These are phyloP conservation scores for Colletotrichum lentis DNA, from an alignment of 2,329 filamentous ascomycete species.

Conservation along the genomic window DNA sequence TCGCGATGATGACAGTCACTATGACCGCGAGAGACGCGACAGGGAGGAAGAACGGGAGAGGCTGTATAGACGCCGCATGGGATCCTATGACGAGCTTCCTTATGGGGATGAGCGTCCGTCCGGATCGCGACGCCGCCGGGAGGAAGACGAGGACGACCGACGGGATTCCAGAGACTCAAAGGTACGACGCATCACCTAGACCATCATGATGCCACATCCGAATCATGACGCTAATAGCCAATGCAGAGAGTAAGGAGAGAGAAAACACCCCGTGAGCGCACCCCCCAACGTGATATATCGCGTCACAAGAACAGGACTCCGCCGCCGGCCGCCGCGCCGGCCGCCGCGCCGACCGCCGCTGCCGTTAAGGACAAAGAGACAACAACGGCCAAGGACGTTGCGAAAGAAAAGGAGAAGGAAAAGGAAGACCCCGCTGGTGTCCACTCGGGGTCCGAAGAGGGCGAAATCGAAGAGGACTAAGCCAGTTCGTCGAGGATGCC, in stretches of 20 bases:
- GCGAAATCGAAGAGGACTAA: conserved; percentile 90
- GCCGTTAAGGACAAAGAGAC: conserved; percentile 40
- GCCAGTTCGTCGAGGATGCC: not conserved
- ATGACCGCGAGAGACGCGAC: conserved; percentile 86
- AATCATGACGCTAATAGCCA: conserved; percentile 42
- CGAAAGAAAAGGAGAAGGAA: conserved; percentile 62
- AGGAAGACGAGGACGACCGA: conserved; percentile 78
- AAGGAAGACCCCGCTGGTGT: conserved; percentile 65
- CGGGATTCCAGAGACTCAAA: conserved; percentile 74
- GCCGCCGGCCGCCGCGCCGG: conserved; percentile 47
- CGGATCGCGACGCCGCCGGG: conserved; percentile 75
- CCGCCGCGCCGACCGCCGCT: conserved; percentile 41
- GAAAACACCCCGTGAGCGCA: conserved; percentile 66
- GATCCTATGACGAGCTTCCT: conserved; percentile 85
- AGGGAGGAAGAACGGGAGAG: conserved; percentile 91
- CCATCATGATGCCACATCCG: not conserved
- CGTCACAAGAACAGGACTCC: conserved; percentile 67
- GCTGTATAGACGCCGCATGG: conserved; percentile 82
- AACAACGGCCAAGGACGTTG: conserved; percentile 41
- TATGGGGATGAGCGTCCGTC: conserved; percentile 80
- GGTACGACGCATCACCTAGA: conserved; percentile 51
- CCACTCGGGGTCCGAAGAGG: conserved; percentile 92
- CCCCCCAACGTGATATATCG: conserved; percentile 62
- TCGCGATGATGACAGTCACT: conserved; percentile 72
- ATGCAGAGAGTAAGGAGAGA: conserved; percentile 66